Percentiles rank a stretch among this genome's conserved stretches.
phyloP scores from a whole-genome alignment of 306 rosid species.

The Nissolia schottii region DNA sequence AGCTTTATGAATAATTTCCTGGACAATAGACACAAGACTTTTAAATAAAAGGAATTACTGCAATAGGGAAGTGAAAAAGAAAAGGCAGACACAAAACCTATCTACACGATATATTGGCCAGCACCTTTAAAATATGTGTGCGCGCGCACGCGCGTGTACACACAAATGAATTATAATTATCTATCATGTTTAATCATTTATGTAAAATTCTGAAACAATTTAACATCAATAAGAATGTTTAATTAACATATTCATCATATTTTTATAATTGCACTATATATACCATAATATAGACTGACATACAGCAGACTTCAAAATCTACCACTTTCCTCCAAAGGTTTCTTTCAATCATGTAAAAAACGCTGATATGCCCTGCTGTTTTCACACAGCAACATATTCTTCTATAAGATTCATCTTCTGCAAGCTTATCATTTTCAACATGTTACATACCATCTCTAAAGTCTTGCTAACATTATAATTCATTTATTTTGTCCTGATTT shows the following conservation, averaged over 20 bases:
- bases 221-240: too few species aligned
- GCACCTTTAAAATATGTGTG: too few species aligned
- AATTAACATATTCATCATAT: background rate
- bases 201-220: too few species aligned
- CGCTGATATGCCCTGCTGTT: background rate
- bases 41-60: slow-evolving; percentile 5
- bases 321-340: background rate
- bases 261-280: background rate
- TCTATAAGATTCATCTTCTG: background rate
- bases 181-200: too few species aligned
- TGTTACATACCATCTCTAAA: background rate
- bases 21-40: background rate
- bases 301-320: background rate
- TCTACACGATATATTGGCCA: background rate
- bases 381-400: background rate
- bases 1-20: slow-evolving; percentile 57
- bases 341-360: background rate
- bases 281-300: background rate
- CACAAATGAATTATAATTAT: too few species aligned
- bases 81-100: background rate
- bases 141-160: too few species aligned
- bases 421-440: background rate
- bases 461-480: background rate
- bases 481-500: background rate
- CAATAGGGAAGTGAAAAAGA: background rate